These are phyloP conservation scores for Dryadomyces quercus-mongolicae DNA, from an alignment of 2,329 filamentous ascomycete genomes.

Conservation along the genomic window DNA sequence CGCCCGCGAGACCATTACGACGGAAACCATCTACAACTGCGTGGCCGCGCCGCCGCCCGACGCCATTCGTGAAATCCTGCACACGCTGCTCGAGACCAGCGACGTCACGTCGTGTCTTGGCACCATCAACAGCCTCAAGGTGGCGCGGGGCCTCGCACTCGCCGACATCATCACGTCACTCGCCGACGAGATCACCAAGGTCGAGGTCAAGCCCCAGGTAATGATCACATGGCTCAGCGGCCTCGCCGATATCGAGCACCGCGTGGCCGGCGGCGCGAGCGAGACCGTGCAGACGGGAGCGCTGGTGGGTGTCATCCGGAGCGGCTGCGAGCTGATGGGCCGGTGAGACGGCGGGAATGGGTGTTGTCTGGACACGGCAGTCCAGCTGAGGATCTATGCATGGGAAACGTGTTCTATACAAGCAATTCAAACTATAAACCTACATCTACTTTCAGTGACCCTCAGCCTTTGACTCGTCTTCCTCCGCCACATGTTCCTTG, in stretches of 20 bases:
- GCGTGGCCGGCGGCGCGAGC: constrained; percentile 75
- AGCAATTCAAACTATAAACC: neutral
- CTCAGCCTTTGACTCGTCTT: too few relatives aligned
- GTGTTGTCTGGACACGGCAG: neutral
- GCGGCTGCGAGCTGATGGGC: constrained; percentile 62
- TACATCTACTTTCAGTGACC: neutral
- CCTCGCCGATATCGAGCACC: constrained; percentile 83
- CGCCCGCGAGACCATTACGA: constrained; percentile 68
- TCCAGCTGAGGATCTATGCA: neutral
- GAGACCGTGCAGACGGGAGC: constrained; percentile 88
- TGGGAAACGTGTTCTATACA: too few relatives aligned
- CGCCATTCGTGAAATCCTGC: constrained; percentile 73
- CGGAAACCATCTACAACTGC: constrained; percentile 92
- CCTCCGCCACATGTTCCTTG: too few relatives aligned
- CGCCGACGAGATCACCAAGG: constrained; percentile 66
- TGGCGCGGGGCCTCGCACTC: constrained; percentile 71
- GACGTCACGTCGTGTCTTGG: constrained; percentile 84
- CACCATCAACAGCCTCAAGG: constrained; percentile 81
- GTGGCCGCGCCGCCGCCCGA: constrained; percentile 89
- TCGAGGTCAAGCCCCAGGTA: constrained; percentile 77
- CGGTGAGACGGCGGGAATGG: too few relatives aligned
- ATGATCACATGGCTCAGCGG: constrained; percentile 88
- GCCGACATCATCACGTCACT: constrained; percentile 88
- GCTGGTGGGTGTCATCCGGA: constrained; percentile 76
- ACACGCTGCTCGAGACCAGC: constrained; percentile 69